Base-by-base conservation (phyloP, 2,329 filamentous ascomycete genomes). In the Cercospora sp. region DNA sequence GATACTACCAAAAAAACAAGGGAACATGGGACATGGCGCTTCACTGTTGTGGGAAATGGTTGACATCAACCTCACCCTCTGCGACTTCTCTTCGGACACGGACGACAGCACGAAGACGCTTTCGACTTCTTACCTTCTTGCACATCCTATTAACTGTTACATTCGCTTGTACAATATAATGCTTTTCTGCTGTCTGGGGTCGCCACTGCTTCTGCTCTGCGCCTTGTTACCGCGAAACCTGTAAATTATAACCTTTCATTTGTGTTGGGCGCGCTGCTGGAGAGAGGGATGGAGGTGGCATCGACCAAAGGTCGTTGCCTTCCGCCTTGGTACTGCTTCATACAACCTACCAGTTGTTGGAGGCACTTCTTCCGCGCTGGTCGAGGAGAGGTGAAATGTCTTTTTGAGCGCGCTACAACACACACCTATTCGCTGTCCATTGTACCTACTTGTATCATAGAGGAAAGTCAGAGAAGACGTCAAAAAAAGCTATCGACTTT, bases 11-110 rank as follows among this genome's bases (percentile, higher is more conserved):
- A 63, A 61, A 59, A 64, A 57, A 40, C 33, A 59, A 42, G 31
- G 51, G 60, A 57, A 18, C 18, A 63, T 67, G 65, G 65, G 65
- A 31, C 53, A 63, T 63, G 60, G 60, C 58, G 65, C 60, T 63
- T 55, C 55, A 36, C 28, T 59, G 63, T 48, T 23, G 53, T 45
- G 31, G 59, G 59, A n/a, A 26, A 48, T 48, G 30, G 57, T 40
- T 18, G 30, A 36, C 58, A 55, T 31, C 55, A 13, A 23, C 18
- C 23, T 23, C 31, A 5, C 3, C 36, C 36, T 8, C 51, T 64
- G 57, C 63, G 31, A 20, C 31, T 26, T 48, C 31, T 59, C 63
- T 55, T 53, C 45, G 30, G 28, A 48, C 55, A 65, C 63, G 57
- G 31, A 48, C 53, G 53, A 65, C 63, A 65, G 63, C 30, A 65